These are phyloP conservation scores for Babesia divergens DNA, from an alignment of 169 alveolate species.

Conservation along the genomic window DNA sequence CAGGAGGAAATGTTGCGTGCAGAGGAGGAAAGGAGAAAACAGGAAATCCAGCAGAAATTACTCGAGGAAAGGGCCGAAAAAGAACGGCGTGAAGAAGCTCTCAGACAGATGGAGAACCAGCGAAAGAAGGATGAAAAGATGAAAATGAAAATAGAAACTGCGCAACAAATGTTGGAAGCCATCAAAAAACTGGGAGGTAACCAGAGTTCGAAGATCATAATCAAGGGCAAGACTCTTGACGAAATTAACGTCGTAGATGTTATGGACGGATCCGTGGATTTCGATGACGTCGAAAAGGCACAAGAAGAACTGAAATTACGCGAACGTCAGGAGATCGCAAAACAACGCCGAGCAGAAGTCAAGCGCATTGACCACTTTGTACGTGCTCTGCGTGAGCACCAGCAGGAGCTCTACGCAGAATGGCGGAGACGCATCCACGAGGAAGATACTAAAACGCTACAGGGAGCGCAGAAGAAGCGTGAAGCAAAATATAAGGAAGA, in stretches of 20 bases:
- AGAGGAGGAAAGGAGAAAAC: conserved; percentile 59
- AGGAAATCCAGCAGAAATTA: conserved; percentile 67
- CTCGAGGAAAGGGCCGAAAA: conserved; percentile 76
- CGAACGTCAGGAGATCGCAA: conserved; percentile 81
- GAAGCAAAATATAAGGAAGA: conserved; percentile 70
- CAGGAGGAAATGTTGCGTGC: conserved; percentile 64
- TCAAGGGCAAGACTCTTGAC: conserved; percentile 83
- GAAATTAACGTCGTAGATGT: conserved; percentile 84
- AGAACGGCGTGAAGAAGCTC: conserved; percentile 76
- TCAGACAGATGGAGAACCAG: conserved; percentile 79
- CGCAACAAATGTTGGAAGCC: conserved; percentile 75
- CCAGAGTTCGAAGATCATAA: conserved; percentile 68
- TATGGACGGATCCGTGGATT: conserved; percentile 81
- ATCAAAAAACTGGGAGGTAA: conserved; percentile 74
- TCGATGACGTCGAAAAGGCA: conserved; percentile 85
- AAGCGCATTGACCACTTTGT: conserved; percentile 82
- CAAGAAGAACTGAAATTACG: conserved; percentile 76
- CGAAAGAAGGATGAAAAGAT: conserved; percentile 80
- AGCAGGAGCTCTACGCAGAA: conserved; percentile 68
- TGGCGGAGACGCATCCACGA: conserved; percentile 68
- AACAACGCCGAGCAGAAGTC: conserved; percentile 78
- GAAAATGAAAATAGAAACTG: conserved; percentile 79
- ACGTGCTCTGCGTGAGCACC: conserved; percentile 82
- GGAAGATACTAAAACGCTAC: conserved; percentile 66
- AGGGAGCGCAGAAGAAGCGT: conserved; percentile 70